Conservation (phyloP, 202 grass and related monocot species). For the Thinopyrum obtusiflorum region DNA sequence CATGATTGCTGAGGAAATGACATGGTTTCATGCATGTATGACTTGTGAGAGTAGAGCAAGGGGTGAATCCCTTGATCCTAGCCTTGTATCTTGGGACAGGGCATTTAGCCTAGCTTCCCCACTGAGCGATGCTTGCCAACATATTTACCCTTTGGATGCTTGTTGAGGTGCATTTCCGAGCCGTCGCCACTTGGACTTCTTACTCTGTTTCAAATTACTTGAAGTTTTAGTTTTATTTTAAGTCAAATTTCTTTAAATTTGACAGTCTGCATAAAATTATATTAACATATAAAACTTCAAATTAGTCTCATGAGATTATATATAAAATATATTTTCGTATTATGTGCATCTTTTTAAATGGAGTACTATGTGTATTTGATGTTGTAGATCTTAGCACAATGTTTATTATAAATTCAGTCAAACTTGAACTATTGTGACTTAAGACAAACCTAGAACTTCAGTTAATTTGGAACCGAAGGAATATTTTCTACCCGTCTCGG, state of each 20-base stretch:
- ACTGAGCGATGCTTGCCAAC: background rate
- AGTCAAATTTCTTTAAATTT: background rate
- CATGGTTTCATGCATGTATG: slow-evolving; percentile 15
- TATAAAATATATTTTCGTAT: background rate
- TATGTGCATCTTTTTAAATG: background rate
- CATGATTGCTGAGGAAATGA: background rate
- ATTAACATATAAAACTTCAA: background rate
- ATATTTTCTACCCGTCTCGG: background rate
- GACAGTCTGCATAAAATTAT: background rate
- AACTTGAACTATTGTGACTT: too few relatives aligned
- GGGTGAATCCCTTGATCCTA: slow-evolving; percentile 35
- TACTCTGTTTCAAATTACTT: background rate
- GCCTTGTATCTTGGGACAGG: background rate
- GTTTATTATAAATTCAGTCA: too few relatives aligned
- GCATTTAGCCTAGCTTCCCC: background rate
- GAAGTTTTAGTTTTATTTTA: background rate
- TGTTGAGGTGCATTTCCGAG: background rate
- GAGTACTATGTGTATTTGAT: too few relatives aligned
- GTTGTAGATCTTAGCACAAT: too few relatives aligned
- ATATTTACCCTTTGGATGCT: slow-evolving; percentile 1
- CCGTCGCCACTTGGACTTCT: background rate
- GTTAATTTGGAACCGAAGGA: too few relatives aligned
- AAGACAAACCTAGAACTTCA: too few relatives aligned
- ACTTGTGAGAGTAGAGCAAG: background rate
- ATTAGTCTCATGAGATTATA: background rate